A percentile compares a stretch with the other conserved stretches of the same genome.
phyloP scores from a whole-genome alignment of 345 rosid genomes.

The Erodium maritimum region DNA sequence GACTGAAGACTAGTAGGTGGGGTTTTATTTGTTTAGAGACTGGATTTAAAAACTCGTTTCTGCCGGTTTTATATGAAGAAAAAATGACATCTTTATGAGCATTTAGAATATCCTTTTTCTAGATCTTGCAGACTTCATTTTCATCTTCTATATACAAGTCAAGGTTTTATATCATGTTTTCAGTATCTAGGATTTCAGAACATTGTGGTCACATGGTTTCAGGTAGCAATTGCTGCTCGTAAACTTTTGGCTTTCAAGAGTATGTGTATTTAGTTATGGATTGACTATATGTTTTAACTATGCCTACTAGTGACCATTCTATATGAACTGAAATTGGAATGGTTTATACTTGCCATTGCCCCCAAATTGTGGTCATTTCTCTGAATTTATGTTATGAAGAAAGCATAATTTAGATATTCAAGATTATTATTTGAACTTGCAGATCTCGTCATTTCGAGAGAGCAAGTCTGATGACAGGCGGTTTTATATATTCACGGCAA shows the following conservation, averaged over 20 bases:
- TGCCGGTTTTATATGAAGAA: no score
- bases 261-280: not conserved
- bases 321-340: no score
- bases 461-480: conserved; percentile 89
- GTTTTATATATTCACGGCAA: conserved; percentile 90
- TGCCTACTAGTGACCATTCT: no score
- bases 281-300: not conserved
- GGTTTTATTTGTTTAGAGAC: not conserved
- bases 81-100: not conserved
- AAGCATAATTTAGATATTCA: conserved; percentile 2
- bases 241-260: not conserved
- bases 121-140: not conserved
- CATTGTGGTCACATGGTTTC: no score
- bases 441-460: conserved; percentile 94
- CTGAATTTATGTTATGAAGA: not conserved
- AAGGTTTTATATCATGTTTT: not conserved
- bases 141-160: not conserved
- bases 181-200: no score
- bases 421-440: conserved; percentile 13
- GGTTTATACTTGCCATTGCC: not conserved
- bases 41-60: not conserved
- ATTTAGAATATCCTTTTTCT: not conserved
- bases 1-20: not conserved
- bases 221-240: not conserved
- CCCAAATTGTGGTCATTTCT: not conserved